phyloP scores from a whole-genome alignment of 1,284 basidiomycete species.

The Apiotrichum akiyoshidainum region DNA sequence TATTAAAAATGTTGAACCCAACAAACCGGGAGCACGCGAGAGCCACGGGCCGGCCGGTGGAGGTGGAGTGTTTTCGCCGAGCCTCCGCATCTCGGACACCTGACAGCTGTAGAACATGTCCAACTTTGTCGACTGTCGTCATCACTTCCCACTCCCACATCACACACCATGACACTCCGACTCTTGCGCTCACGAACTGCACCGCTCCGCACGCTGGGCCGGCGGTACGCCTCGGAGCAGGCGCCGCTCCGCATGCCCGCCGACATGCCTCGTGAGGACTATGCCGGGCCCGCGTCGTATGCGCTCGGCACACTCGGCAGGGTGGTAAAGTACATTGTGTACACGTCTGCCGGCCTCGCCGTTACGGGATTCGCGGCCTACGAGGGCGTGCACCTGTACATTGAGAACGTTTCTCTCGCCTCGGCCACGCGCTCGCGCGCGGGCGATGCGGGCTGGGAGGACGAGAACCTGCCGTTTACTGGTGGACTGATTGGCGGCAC shows the following conservation, averaged over 20 bases:
- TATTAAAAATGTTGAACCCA: neutral
- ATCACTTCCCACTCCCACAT: too few relatives aligned
- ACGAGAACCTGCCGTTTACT: conserved; percentile 68
- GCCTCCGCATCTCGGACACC: too few relatives aligned
- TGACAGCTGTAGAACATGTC: too few relatives aligned
- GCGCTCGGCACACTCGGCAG: conserved; percentile 38
- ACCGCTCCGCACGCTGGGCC: neutral
- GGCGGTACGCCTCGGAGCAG: too few relatives aligned
- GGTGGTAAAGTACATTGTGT: conserved; percentile 37
- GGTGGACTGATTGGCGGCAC: conserved; percentile 69
- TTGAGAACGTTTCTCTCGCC: conserved; percentile 63
- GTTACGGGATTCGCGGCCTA: conserved; percentile 50
- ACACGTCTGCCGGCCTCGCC: conserved; percentile 44
- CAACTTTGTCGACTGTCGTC: too few relatives aligned
- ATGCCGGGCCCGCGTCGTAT: conserved; percentile 45
- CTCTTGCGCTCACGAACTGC: neutral
- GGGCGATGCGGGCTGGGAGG: conserved; percentile 68
- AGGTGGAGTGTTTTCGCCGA: too few relatives aligned
- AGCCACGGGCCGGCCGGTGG: too few relatives aligned
- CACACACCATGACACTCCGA: too few relatives aligned
- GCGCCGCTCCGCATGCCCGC: conserved; percentile 30
- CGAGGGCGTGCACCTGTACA: conserved; percentile 66
- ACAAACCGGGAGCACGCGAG: too few relatives aligned
- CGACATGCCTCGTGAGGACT: conserved; percentile 46
- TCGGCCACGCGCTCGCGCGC: conserved; percentile 47